A percentile compares a stretch with the other conserved stretches of the same genome.
phyloP scores from a whole-genome alignment of 768 basidiomycete species.

The Pleurotus djamor region DNA sequence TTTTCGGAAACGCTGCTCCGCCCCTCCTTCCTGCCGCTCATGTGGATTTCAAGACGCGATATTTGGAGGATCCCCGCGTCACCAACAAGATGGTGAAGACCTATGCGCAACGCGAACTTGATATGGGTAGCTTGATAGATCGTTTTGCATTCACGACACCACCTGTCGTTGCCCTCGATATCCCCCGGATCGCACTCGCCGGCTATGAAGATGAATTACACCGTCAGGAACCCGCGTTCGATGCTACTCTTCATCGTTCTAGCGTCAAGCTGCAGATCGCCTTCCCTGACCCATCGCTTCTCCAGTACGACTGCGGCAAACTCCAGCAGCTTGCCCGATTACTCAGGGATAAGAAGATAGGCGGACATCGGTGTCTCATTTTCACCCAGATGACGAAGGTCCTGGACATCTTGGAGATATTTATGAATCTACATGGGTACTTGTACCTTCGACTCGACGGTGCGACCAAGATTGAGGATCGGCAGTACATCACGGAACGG shows the following conservation, averaged over 20 bases:
- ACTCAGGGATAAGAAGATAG: constrained; percentile 80
- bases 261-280: constrained; percentile 89
- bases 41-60: constrained; percentile 31
- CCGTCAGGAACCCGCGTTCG: constrained; percentile 48
- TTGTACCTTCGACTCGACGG: constrained; percentile 94
- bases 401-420: constrained; percentile 91
- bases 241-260: constrained; percentile 64
- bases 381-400: constrained; percentile 98
- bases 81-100: constrained; percentile 60
- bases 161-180: constrained; percentile 69
- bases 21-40: constrained; percentile 53
- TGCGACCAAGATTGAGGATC: constrained; percentile 92
- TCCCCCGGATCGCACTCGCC: constrained; percentile 61
- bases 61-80: constrained; percentile 39
- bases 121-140: constrained; percentile 53
- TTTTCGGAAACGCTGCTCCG: constrained; percentile 32
- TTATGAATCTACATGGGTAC: constrained; percentile 90
- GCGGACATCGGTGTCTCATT: constrained; percentile 87
- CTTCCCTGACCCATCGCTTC: constrained; percentile 84
- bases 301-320: constrained; percentile 97
- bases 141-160: constrained; percentile 83
- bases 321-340: constrained; percentile 81
- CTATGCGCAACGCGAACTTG: constrained; percentile 53
- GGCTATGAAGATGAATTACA: constrained; percentile 29
- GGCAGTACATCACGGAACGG: constrained; percentile 87